Evolutionary conservation across 108 stramenopile genomes (phyloP).

Genomic region (Skeletonema potamos): DNA sequence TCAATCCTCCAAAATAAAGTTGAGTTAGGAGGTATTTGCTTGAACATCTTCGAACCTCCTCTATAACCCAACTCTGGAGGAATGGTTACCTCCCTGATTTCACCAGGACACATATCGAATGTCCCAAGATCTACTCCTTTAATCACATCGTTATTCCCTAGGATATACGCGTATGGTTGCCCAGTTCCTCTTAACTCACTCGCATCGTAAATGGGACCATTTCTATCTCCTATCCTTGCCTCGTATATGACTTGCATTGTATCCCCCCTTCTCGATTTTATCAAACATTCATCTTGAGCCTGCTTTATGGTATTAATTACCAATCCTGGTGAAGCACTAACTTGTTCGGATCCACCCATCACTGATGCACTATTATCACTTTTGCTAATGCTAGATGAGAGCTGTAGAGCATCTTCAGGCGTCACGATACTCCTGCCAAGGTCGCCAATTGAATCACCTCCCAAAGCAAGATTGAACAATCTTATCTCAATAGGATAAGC

Average conservation of each 20-base stretch:
- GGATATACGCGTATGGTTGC: conserved; percentile 57
- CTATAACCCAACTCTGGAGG: conserved; percentile 47
- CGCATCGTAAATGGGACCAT: conserved; percentile 48
- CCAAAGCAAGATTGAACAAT: conserved; percentile 51
- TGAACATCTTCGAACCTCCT: conserved; percentile 44
- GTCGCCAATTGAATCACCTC: conserved; percentile 61
- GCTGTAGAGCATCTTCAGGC: conserved; percentile 52
- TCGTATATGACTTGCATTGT: conserved; percentile 60
- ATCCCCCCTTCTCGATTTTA: conserved; percentile 57
- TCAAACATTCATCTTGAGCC: conserved; percentile 13
- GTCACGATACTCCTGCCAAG: conserved; percentile 47
- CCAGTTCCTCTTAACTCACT: conserved; percentile 57
- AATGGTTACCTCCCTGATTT: conserved; percentile 43
- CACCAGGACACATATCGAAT: conserved; percentile 68
- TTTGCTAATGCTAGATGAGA: conserved; percentile 40
- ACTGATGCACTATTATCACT: not conserved
- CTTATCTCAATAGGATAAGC: conserved; percentile 54
- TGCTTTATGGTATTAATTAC: conserved; percentile 22
- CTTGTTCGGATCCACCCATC: not conserved
- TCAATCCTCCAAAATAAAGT: conserved; percentile 50
- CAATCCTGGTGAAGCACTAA: conserved; percentile 14
- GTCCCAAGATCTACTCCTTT: conserved; percentile 61
- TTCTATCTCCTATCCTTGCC: conserved; percentile 13
- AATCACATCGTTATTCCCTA: conserved; percentile 58
- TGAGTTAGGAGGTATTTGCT: conserved; percentile 38